These are phyloP conservation scores for Begonia peltatifolia DNA, from an alignment of 306 rosid species.

Conservation along the genomic window DNA sequence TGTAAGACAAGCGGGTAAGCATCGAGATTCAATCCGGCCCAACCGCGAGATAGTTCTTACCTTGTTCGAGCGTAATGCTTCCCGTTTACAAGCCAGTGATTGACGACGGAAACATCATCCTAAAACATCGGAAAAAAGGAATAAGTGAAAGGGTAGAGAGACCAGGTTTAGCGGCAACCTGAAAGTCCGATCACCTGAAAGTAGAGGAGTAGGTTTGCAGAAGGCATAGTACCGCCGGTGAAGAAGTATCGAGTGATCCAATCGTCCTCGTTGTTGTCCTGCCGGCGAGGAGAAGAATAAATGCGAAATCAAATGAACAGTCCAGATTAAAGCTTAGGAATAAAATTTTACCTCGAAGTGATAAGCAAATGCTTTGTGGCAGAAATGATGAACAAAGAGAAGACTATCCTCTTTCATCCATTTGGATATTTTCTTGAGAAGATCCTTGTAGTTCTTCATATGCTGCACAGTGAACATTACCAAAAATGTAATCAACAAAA, in stretches of 20 bases:
- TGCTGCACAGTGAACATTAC: slow-evolving; percentile 31
- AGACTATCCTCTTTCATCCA: slow-evolving; percentile 80
- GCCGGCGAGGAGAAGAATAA: background rate
- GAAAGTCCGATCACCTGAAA: slow-evolving; percentile 46
- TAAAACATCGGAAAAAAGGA: slow-evolving; percentile 9
- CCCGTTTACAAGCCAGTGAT: slow-evolving; percentile 87
- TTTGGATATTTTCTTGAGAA: slow-evolving; percentile 71
- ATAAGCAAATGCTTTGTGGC: slow-evolving; percentile 77
- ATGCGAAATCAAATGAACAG: background rate
- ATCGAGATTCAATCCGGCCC: background rate
- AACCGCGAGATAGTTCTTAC: slow-evolving; percentile 13
- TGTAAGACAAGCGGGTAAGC: slow-evolving; percentile 16
- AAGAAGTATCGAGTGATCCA: slow-evolving; percentile 89
- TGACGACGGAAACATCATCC: slow-evolving; percentile 64
- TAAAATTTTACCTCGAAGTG: slow-evolving; percentile 61
- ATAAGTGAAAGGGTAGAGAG: background rate
- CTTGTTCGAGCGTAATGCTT: slow-evolving; percentile 83
- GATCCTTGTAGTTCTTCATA: slow-evolving; percentile 87
- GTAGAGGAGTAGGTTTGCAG: slow-evolving; percentile 81
- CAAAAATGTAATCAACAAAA: background rate
- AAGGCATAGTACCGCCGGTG: slow-evolving; percentile 86
- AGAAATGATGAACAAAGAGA: slow-evolving; percentile 69
- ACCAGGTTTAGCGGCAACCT: background rate
- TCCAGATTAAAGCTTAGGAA: background rate
- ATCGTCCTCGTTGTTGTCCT: slow-evolving; percentile 82